phyloP scores from a whole-genome alignment of 352 stramenopile species.

The Ophiocytium majus region DNA sequence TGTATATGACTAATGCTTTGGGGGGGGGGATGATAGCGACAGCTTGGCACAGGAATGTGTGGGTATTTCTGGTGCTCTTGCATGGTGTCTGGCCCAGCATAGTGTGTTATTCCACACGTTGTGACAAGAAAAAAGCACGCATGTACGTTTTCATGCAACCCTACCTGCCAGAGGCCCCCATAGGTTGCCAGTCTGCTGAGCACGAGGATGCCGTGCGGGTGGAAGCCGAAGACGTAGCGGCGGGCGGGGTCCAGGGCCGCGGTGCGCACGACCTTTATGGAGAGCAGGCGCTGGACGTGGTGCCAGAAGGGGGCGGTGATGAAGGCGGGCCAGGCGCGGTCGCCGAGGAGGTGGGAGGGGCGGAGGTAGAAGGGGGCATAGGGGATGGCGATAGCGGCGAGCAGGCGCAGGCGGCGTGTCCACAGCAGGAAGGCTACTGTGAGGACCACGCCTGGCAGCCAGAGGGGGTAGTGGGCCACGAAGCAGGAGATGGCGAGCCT shows the following conservation, averaged over 20 bases:
- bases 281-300: background rate
- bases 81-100: too few relatives aligned
- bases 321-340: background rate
- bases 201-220: constrained; percentile 23
- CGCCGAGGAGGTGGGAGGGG: constrained; percentile 13
- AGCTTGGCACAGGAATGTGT: background rate
- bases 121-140: too few relatives aligned
- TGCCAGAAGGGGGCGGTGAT: constrained; percentile 6
- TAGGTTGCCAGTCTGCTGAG: constrained; percentile 16
- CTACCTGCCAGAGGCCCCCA: too few relatives aligned
- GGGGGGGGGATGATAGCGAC: background rate
- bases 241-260: background rate
- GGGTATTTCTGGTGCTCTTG: too few relatives aligned
- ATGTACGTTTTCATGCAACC: too few relatives aligned
- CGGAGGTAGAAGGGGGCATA: constrained; percentile 19
- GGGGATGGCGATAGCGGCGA: background rate
- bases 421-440: too few relatives aligned
- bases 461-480: too few relatives aligned
- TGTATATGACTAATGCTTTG: too few relatives aligned
- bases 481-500: too few relatives aligned
- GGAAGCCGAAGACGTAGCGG: constrained; percentile 23
- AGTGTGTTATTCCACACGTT: too few relatives aligned
- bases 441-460: too few relatives aligned
- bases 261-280: background rate
- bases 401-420: too few relatives aligned